These are phyloP conservation scores for Neofusicoccum cordaticola DNA, from an alignment of 2,329 filamentous ascomycete species.

Conservation along the genomic window DNA sequence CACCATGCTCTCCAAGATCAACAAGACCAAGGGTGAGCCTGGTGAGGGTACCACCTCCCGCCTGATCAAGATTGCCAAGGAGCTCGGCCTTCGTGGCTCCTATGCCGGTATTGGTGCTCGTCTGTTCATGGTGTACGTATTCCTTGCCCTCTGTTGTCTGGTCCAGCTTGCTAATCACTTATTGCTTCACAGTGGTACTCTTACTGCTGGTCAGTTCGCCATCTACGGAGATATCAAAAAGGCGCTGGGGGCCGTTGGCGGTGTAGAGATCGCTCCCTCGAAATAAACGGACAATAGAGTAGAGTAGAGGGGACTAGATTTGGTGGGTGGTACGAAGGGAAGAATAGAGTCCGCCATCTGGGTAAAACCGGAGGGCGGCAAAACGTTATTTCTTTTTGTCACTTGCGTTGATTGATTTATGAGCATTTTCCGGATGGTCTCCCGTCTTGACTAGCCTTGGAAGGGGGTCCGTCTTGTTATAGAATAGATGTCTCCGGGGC, in stretches of 20 bases:
- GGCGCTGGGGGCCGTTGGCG: conserved; percentile 28
- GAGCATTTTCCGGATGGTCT: conserved; percentile 7
- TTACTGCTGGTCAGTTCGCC: conserved; percentile 67
- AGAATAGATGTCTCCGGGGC: conserved; percentile 9
- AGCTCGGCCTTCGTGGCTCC: conserved; percentile 75
- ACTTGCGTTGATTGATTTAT: conserved; percentile 5
- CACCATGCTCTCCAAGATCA: conserved; percentile 94
- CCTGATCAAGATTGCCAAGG: conserved; percentile 83
- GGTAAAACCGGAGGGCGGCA: conserved; percentile 7
- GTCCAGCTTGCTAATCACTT: background rate
- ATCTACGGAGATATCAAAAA: conserved; percentile 81
- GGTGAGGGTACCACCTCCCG: conserved; percentile 79
- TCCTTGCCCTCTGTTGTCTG: background rate
- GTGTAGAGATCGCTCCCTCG: conserved; percentile 13
- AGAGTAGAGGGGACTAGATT: background rate
- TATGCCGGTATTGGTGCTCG: conserved; percentile 80
- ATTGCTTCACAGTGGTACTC: conserved; percentile 54
- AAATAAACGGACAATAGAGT: conserved; percentile 4
- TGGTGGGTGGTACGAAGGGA: background rate
- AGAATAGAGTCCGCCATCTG: conserved; percentile 3
- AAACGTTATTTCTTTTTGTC: conserved; percentile 3
- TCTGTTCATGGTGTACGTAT: conserved; percentile 58
- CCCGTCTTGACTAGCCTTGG: conserved; percentile 15
- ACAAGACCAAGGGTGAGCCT: conserved; percentile 86
- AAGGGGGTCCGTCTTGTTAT: conserved; percentile 11